These are phyloP conservation scores for Aspergillus egyptiacus DNA, from an alignment of 495 filamentous ascomycete genomes.

Conservation along the genomic window DNA sequence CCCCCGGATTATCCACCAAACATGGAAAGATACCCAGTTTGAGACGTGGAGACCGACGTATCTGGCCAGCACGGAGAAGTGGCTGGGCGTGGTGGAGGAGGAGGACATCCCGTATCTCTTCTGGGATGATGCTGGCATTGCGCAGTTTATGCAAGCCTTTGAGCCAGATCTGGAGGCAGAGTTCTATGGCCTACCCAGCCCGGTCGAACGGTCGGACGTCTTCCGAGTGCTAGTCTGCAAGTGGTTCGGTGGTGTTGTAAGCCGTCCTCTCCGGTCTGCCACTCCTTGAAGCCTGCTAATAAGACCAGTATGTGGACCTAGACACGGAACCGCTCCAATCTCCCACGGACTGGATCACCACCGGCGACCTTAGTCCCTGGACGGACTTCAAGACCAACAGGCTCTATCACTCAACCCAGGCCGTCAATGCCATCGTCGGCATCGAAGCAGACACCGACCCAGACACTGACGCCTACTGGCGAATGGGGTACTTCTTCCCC, in stretches of 20 bases:
- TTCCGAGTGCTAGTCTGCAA: constrained; percentile 18
- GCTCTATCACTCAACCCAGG: neutral
- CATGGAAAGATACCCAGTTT: constrained; percentile 12
- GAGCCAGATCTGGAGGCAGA: constrained; percentile 4
- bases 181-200: constrained; percentile 10
- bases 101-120: constrained; percentile 15
- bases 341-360: constrained; percentile 11
- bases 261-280: neutral
- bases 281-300: neutral
- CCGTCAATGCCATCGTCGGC: constrained; percentile 15
- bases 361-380: constrained; percentile 11
- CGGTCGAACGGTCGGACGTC: constrained; percentile 17
- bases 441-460: constrained; percentile 17
- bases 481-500: constrained; percentile 16
- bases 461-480: constrained; percentile 16
- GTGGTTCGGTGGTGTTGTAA: constrained; percentile 20
- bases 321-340: constrained; percentile 14
- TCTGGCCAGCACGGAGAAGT: constrained; percentile 13
- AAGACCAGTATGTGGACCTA: constrained; percentile 18
- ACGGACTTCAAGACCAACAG: constrained; percentile 6
- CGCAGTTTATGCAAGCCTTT: constrained; percentile 10
- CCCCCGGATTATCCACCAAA: constrained; percentile 19
- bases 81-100: constrained; percentile 12
- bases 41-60: constrained; percentile 12
- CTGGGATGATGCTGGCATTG: constrained; percentile 16